Conservation (phyloP, 2,329 filamentous ascomycete species). For the Remersonia thermophila region DNA sequence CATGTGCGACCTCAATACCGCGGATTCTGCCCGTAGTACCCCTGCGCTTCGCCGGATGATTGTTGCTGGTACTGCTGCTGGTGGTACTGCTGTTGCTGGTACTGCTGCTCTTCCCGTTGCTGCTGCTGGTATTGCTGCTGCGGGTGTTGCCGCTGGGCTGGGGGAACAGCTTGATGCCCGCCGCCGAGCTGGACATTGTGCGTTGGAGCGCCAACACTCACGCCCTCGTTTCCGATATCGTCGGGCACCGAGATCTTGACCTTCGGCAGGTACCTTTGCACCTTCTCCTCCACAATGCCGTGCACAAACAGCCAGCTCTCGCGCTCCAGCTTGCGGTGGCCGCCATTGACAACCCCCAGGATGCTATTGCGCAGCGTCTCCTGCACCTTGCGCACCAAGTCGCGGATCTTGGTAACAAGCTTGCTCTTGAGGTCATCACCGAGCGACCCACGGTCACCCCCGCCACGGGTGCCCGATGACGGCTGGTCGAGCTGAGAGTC, state of each 20-base stretch:
- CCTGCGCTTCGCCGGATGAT: too few relatives aligned
- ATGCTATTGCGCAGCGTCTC: slow-evolving; percentile 33
- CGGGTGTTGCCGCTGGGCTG: slow-evolving; percentile 12
- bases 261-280: slow-evolving; percentile 33
- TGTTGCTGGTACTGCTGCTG: too few relatives aligned
- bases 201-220: slow-evolving; percentile 29
- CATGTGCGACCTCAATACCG: too few relatives aligned
- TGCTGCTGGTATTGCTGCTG: too few relatives aligned
- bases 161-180: slow-evolving; percentile 18
- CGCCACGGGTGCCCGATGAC: slow-evolving; percentile 2
- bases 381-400: slow-evolving; percentile 32
- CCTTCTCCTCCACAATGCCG: slow-evolving; percentile 32
- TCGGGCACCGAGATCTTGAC: slow-evolving; percentile 34
- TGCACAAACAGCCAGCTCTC: slow-evolving; percentile 36
- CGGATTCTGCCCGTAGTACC: too few relatives aligned
- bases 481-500: slow-evolving; percentile 30
- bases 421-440: slow-evolving; percentile 32
- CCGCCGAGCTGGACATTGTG: slow-evolving; percentile 22
- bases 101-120: too few relatives aligned
- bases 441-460: slow-evolving; percentile 27
- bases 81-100: too few relatives aligned
- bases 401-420: slow-evolving; percentile 32
- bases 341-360: slow-evolving; percentile 32
- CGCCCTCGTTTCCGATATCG: slow-evolving; percentile 35
- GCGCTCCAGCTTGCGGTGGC: slow-evolving; percentile 34